phyloP scores from a whole-genome alignment of 2,329 filamentous ascomycete genomes.

The Periconia digitata region DNA sequence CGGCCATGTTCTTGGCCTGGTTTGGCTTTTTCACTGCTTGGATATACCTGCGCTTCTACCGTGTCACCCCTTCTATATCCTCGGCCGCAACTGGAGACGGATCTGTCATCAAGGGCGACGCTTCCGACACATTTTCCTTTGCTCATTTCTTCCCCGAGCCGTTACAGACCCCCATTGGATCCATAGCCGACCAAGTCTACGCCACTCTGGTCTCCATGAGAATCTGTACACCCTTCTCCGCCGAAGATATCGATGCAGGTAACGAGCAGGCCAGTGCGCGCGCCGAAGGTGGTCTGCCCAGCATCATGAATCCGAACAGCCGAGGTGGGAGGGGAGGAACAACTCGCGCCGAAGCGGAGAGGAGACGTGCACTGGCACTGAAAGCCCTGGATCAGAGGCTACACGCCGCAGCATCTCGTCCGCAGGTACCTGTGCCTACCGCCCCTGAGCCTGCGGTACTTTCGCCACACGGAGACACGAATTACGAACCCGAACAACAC shows the following conservation, averaged over 20 bases:
- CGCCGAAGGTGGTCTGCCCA: slow-evolving; percentile 63
- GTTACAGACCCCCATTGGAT: slow-evolving; percentile 74
- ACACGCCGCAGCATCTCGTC: slow-evolving; percentile 71
- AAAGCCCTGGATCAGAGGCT: slow-evolving; percentile 91
- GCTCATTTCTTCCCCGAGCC: slow-evolving; percentile 91
- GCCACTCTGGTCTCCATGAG: slow-evolving; percentile 71
- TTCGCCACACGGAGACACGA: slow-evolving; percentile 41
- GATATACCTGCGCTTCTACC: slow-evolving; percentile 96
- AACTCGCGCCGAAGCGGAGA: slow-evolving; percentile 87
- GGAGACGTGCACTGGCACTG: slow-evolving; percentile 82
- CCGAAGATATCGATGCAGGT: slow-evolving; percentile 73
- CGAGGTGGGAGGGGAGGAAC: slow-evolving; percentile 56
- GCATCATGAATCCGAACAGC: slow-evolving; percentile 55
- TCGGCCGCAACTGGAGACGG: slow-evolving; percentile 56
- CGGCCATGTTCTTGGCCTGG: slow-evolving; percentile 76
- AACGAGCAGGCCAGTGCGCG: slow-evolving; percentile 70
- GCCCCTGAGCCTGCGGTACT: slow-evolving; percentile 35
- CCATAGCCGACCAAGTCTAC: slow-evolving; percentile 75
- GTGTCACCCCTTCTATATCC: slow-evolving; percentile 63
- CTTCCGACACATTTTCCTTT: slow-evolving; percentile 94
- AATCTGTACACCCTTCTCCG: slow-evolving; percentile 83
- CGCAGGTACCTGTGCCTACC: slow-evolving; percentile 34
- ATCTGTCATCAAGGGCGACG: slow-evolving; percentile 74
- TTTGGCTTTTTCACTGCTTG: slow-evolving; percentile 86
- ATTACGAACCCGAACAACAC: slow-evolving; percentile 45